Evolutionary conservation across 1,284 basidiomycete species (phyloP), one percentile per base, ranked within the genome.

Genomic region (Pholiota adiposa): DNA sequence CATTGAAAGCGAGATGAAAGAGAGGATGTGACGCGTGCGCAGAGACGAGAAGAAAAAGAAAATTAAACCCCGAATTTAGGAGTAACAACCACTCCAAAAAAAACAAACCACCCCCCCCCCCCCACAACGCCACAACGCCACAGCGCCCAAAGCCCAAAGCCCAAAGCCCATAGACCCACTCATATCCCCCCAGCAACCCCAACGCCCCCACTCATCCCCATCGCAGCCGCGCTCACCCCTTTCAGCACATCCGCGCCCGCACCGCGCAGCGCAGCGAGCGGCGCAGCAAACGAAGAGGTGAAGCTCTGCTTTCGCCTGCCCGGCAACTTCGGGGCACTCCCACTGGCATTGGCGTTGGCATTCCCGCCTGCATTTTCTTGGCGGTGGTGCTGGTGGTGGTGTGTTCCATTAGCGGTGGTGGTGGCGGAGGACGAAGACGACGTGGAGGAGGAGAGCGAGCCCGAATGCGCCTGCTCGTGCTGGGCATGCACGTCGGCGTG

Each of bases 221-320:
- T 31, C 60, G 56, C 27, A 75, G 72, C 29, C 72, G 44, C 72
- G 52, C 69, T 71, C 6, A 77, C 73, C 6, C 75, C 74, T 58
- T 70, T 73, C 44, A 75, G 61, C 53, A 73, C 68, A 64, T 73
- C 73, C 50, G 64, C 72, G 16, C 73, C 60, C 36, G 66, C 72
- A 1, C 68, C 72, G 21, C 63, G 66, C 31, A 72, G 58, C 27
- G 62, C 67, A 29, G 67, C 58, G 53, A 75, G 66, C 31, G 70
- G 58, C 27, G 62, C 67, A 29, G 67, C 58, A 53, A 75, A 72
- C 33, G 72, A 67, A 29, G 56, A 27, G 5, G 65, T 67, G 38
- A 71, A 68, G 43, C 31, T 69, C 31, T 25, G 14, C 34, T 29
- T 46, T 6, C 54, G 34, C 7, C 36, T 21, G 11, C 36, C n/a